A percentile compares a stretch with the other conserved stretches of the same genome.
Evolutionary conservation across 2,329 filamentous ascomycete genomes (phyloP).

Genomic region (Sporothrix protearum): DNA sequence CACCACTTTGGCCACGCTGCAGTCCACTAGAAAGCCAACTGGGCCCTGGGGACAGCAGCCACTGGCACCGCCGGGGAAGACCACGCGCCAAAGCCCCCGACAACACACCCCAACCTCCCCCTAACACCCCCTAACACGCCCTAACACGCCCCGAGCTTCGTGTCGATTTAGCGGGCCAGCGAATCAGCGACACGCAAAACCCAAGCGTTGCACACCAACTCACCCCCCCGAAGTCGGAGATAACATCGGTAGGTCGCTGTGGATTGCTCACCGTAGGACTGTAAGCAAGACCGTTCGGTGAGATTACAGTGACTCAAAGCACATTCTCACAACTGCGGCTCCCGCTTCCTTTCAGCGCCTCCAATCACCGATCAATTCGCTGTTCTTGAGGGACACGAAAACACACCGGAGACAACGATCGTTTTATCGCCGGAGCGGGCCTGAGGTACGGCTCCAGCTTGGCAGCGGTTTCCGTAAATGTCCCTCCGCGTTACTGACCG

Average conservation of each 20-base stretch:
- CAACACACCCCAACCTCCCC: background rate
- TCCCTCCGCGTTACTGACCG: background rate
- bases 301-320: background rate
- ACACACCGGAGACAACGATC: conserved; percentile 1
- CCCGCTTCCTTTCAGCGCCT: background rate
- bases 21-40: background rate
- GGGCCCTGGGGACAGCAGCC: too few species aligned
- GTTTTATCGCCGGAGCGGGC: conserved; percentile 1
- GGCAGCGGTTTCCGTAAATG: background rate
- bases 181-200: conserved; percentile 13
- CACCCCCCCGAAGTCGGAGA: conserved; percentile 18
- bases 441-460: too few species aligned
- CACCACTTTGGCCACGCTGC: background rate
- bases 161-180: background rate
- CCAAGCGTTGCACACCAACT: background rate
- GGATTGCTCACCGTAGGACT: background rate
- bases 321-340: background rate
- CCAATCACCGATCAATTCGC: background rate
- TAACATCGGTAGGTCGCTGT: background rate
- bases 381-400: background rate
- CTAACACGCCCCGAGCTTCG: background rate
- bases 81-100: conserved; percentile 5
- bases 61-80: background rate
- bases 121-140: background rate
- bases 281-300: too few species aligned